Evolutionary conservation across 495 filamentous ascomycete species (phyloP).

Genomic region (Annulohypoxylon moriforme): DNA sequence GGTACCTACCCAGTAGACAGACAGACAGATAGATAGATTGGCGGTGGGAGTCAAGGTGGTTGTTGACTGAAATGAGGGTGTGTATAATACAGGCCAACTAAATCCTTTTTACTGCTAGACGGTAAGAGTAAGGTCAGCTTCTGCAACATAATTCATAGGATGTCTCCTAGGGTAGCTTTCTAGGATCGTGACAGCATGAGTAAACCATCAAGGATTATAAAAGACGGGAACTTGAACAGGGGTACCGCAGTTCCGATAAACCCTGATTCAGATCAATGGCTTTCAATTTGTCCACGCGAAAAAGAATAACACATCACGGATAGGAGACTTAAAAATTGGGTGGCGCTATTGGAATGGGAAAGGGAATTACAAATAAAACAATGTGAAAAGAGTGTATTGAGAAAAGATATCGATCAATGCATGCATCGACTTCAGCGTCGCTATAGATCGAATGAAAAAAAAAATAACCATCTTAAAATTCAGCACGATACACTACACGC

Average conservation of each 20-base stretch:
- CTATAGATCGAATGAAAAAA: constrained; percentile 7
- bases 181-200: constrained; percentile 37
- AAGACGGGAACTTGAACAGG: constrained; percentile 37
- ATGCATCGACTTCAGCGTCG: constrained; percentile 18
- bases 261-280: constrained; percentile 42
- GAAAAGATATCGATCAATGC: constrained; percentile 16
- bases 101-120: background rate
- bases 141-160: constrained; percentile 11
- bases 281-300: constrained; percentile 18
- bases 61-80: background rate
- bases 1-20: background rate
- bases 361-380: constrained; percentile 4
- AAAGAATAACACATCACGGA: constrained; percentile 12
- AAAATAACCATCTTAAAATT: background rate
- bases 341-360: background rate
- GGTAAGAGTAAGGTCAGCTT: constrained; percentile 26
- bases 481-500: constrained; percentile 17
- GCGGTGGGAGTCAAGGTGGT: background rate
- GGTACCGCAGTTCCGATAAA: constrained; percentile 37
- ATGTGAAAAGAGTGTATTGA: background rate
- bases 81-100: constrained; percentile 8
- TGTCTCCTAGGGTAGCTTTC: constrained; percentile 14
- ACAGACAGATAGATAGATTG: background rate
- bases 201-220: constrained; percentile 37
- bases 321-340: constrained; percentile 1